Percentiles rank a stretch among this genome's conserved stretches.
Conservation (phyloP, 805 yeast genomes). For the Yarrowia porcina region DNA sequence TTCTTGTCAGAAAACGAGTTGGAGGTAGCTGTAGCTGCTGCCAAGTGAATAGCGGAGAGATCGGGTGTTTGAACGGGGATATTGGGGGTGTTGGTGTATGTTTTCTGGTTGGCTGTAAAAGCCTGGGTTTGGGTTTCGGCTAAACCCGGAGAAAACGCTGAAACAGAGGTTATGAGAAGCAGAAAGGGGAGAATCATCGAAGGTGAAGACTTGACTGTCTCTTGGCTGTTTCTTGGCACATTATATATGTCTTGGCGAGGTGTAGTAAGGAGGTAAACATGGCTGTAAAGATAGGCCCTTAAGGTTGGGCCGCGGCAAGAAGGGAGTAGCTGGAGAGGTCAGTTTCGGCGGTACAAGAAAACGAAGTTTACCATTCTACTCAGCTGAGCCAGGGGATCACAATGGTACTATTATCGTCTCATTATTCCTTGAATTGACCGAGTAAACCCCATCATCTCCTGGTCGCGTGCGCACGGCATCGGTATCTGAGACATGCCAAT, state of each 20-base stretch:
- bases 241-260: constrained; percentile 21
- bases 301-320: no score
- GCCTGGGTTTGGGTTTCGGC: constrained; percentile 18
- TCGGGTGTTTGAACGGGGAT: constrained; percentile 33
- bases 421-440: no score
- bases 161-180: neutral
- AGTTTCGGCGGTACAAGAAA: no score
- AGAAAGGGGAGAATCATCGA: neutral
- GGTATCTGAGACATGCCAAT: no score
- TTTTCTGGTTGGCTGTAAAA: neutral
- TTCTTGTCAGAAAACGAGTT: constrained; percentile 36
- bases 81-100: constrained; percentile 11
- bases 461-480: no score
- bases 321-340: no score
- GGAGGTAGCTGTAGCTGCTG: constrained; percentile 39
- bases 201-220: neutral
- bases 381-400: no score
- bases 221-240: constrained; percentile 13
- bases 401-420: no score
- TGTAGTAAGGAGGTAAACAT: no score
- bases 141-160: constrained; percentile 5
- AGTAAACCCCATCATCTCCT: no score
- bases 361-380: no score
- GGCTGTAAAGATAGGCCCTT: neutral
- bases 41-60: constrained; percentile 36